Evolutionary conservation across 2,329 filamentous ascomycete genomes (phyloP).

Genomic region (Drechslera avenae): DNA sequence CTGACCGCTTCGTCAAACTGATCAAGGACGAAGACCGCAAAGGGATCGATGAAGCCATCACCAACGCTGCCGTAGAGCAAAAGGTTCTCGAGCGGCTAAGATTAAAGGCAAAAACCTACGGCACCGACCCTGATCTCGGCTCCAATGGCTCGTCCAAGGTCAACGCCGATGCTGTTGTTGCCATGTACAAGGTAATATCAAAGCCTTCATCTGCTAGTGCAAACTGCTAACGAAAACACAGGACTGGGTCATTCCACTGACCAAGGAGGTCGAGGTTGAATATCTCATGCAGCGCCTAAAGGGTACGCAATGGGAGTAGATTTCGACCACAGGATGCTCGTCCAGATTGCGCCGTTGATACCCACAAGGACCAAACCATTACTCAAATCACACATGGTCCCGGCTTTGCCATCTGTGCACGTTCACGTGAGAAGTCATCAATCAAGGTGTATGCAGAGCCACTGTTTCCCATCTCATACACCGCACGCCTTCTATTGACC

Average conservation of each 20-base stretch:
- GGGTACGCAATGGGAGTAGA: conserved; percentile 55
- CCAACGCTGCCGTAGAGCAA: conserved; percentile 84
- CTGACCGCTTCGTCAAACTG: conserved; percentile 77
- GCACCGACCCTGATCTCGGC: conserved; percentile 77
- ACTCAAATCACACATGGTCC: too few relatives aligned
- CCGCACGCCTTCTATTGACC: too few relatives aligned
- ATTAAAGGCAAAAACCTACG: conserved; percentile 91
- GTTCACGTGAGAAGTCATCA: too few relatives aligned
- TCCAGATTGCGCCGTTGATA: too few relatives aligned
- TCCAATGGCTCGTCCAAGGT: conserved; percentile 74
- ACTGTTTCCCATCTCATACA: too few relatives aligned
- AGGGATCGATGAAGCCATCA: conserved; percentile 89
- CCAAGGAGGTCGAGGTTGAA: conserved; percentile 98
- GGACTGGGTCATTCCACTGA: conserved; percentile 92
- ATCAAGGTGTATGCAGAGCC: too few relatives aligned
- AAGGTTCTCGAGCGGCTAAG: conserved; percentile 86
- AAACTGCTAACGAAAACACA: conserved; percentile 2
- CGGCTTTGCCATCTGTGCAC: too few relatives aligned
- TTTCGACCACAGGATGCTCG: not conserved
- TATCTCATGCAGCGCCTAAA: conserved; percentile 93
- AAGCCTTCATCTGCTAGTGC: not conserved
- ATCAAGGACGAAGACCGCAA: conserved; percentile 80
- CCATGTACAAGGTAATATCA: conserved; percentile 46
- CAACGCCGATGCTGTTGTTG: conserved; percentile 73
- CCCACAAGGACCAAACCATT: too few relatives aligned